Evolutionary conservation across 31 red algal genomes (phyloP).

Genomic region (Endocladia muricata): DNA sequence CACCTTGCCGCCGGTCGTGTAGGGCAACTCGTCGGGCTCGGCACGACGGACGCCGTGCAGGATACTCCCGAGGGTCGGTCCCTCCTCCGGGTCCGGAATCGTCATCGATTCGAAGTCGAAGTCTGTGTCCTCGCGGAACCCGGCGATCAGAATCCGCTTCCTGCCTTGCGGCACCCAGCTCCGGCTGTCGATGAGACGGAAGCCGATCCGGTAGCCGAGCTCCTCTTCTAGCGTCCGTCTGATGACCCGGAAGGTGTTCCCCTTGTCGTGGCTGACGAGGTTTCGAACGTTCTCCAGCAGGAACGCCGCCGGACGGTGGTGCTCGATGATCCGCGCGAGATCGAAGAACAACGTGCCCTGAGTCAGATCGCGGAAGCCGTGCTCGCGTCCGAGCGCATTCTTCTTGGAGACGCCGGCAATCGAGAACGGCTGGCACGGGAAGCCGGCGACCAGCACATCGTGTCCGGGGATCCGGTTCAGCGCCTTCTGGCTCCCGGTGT

Average conservation of each 20-base stretch:
- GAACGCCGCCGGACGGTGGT: background rate
- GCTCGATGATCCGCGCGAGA: background rate
- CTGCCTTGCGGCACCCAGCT: background rate
- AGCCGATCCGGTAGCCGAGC: background rate
- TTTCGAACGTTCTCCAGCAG: background rate
- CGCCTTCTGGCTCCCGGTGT: no score
- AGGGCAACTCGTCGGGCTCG: background rate
- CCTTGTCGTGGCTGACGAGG: background rate
- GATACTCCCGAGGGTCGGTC: background rate
- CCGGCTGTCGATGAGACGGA: background rate
- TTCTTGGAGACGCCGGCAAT: background rate
- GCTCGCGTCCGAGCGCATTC: background rate
- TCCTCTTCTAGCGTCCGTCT: background rate
- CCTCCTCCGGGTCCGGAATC: background rate
- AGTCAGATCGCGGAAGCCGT: background rate
- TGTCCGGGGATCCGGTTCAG: no score
- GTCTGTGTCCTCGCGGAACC: background rate
- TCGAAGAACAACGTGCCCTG: background rate
- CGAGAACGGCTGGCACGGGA: no score
- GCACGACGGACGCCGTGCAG: background rate
- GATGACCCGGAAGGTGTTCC: background rate
- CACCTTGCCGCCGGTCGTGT: background rate
- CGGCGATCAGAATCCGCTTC: background rate
- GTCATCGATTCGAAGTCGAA: no score
- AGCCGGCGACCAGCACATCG: no score